These are phyloP conservation scores for Gossypium arboreum DNA, from an alignment of 345 rosid genomes.

Conservation along the genomic window DNA sequence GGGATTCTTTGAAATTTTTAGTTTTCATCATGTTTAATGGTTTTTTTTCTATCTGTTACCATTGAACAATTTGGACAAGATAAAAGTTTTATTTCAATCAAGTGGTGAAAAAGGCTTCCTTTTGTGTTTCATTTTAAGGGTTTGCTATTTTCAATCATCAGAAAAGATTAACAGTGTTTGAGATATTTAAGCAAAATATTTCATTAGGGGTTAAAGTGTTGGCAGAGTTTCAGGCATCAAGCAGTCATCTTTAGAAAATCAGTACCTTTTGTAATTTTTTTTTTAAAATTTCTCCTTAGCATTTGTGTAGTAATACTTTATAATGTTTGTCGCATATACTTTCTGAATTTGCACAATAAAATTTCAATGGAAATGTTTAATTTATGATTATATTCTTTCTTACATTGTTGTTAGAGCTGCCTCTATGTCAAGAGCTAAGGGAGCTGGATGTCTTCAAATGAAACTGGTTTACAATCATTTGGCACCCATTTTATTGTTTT, in stretches of 20 bases:
- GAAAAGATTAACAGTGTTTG: too few relatives aligned
- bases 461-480: conserved; percentile 43
- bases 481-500: conserved; percentile 40
- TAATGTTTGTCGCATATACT: too few relatives aligned
- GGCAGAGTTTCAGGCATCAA: too few relatives aligned
- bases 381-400: not conserved
- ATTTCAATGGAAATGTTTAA: too few relatives aligned
- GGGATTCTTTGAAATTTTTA: not conserved
- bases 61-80: not conserved
- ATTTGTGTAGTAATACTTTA: too few relatives aligned
- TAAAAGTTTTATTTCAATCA: not conserved
- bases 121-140: not conserved
- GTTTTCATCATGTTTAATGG: not conserved
- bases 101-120: too few relatives aligned
- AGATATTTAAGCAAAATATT: too few relatives aligned
- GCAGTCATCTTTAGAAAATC: too few relatives aligned
- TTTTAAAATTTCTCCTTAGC: not conserved
- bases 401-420: conserved; percentile 34
- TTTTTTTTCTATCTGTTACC: not conserved
- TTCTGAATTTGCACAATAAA: too few relatives aligned
- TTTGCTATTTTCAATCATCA: too few relatives aligned
- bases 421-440: conserved; percentile 37
- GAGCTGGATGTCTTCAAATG: conserved; percentile 37
- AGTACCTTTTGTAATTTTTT: not conserved
- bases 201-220: too few relatives aligned